Base-by-base conservation (phyloP, 768 basidiomycete species). In the Suillus sp. region DNA sequence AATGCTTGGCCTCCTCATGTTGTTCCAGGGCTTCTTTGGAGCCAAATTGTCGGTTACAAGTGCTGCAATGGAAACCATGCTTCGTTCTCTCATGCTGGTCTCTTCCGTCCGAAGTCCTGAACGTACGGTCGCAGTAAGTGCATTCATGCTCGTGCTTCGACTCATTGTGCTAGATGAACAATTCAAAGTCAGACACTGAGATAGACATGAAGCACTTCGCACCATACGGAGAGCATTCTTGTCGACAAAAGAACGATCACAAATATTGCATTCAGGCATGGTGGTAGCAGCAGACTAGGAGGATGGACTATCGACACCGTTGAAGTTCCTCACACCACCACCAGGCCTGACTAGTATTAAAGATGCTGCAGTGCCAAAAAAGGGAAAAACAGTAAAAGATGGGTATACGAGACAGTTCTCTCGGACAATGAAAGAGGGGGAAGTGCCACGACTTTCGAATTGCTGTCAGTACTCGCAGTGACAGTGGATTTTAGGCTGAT, bases 181-280 rank as follows among this genome's bases (percentile, higher is more conserved):
- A 13, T 32, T 48, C 2, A 47, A 40, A 48, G 8, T 25, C 2
- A 34, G 27, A 40, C 10, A 27, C 11, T 27, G 27, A 22, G 40
- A 27, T 20, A 38, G n/a, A 35, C 11, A 32, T 1, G 14, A 34
- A 63, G 61, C 4, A 30, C 18, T 59, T 59, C 51, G 20, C 20
- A 75, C 73, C 66, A 57, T 60, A 13, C 14, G 35, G 18, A 74
- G 0, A 22, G 54, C 70, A 0, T 60, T 4, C 0, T 34, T 37
- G 54, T 72, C 32, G 4, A 20, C 37, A 48, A 75, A 74, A 16
- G 1, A 42, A 32, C 74, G 65, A 30, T 51, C 45, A 63, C 73
- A 75, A 7, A 4, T 20, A 14, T 47, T 1, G 32, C 73, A 74
- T 13, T 3, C 16, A n/a, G 62, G 38, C 73, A 75, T 74, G 35